phyloP scores from a whole-genome alignment of 169 alveolate species.

The Besnoitia besnoiti region DNA sequence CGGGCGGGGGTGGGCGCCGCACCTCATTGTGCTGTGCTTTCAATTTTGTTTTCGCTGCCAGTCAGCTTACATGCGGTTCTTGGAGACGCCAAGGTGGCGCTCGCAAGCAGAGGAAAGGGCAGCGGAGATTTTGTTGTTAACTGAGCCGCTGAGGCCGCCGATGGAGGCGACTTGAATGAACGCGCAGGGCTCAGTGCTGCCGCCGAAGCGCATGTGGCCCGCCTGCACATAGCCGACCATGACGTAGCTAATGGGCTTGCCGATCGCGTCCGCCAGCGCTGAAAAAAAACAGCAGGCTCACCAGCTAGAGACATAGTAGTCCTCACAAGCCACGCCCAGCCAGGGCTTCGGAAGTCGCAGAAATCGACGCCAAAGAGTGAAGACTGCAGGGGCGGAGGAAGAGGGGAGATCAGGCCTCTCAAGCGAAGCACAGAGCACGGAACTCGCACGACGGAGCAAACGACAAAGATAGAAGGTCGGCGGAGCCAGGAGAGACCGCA shows the following conservation, averaged over 20 bases:
- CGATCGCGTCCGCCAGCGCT: constrained; percentile 25
- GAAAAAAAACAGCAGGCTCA: not conserved
- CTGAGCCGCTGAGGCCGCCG: constrained; percentile 6
- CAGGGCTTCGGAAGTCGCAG: not conserved
- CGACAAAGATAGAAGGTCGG: too few relatives aligned
- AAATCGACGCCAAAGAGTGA: not conserved
- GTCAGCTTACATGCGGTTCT: constrained; percentile 42
- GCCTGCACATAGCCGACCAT: constrained; percentile 11
- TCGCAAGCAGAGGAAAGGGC: constrained; percentile 17
- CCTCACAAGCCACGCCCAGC: not conserved
- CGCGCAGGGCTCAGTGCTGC: constrained; percentile 55
- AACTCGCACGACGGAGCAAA: too few relatives aligned
- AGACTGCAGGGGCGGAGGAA: not conserved
- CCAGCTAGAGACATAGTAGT: not conserved
- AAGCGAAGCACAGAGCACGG: too few relatives aligned
- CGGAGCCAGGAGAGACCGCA: not conserved
- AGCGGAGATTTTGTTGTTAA: constrained; percentile 15
- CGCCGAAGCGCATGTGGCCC: constrained; percentile 39
- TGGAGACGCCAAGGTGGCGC: constrained; percentile 20
- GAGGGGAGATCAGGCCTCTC: too few relatives aligned
- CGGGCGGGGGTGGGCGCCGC: too few relatives aligned
- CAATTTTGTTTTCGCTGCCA: too few relatives aligned
- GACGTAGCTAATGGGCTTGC: constrained; percentile 52
- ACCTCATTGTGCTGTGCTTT: too few relatives aligned
- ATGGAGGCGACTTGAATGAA: constrained; percentile 19